Evolutionary conservation across 2,329 filamentous ascomycete species (phyloP).

Genomic region (Triangularia verruculosa): DNA sequence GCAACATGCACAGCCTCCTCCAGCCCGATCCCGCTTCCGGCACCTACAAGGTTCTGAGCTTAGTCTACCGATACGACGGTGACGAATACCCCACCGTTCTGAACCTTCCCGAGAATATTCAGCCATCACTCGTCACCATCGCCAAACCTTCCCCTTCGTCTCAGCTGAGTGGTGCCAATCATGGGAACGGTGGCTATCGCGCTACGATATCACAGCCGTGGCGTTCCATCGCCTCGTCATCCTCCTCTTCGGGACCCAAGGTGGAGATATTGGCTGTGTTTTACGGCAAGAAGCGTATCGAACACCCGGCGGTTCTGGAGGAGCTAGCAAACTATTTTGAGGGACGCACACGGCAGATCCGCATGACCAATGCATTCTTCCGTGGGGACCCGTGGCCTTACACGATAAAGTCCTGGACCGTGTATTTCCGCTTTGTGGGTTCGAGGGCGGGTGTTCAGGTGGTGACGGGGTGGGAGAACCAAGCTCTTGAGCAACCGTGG

Average conservation of each 20-base stretch:
- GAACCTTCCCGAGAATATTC: slow-evolving; percentile 5
- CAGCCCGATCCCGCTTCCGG: slow-evolving; percentile 24
- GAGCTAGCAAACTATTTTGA: slow-evolving; percentile 25
- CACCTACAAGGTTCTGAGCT: slow-evolving; percentile 20
- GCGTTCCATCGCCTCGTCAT: slow-evolving; percentile 4
- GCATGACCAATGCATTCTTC: slow-evolving; percentile 27
- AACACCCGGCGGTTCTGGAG: slow-evolving; percentile 20
- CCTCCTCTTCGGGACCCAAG: slow-evolving; percentile 1
- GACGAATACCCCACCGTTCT: background rate
- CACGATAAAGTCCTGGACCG: slow-evolving; percentile 26
- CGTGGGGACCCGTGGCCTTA: slow-evolving; percentile 27
- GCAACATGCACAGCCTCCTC: slow-evolving; percentile 16
- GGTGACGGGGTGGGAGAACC: slow-evolving; percentile 34
- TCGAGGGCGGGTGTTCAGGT: slow-evolving; percentile 26
- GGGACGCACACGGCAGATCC: slow-evolving; percentile 24
- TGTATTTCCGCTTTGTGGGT: slow-evolving; percentile 21
- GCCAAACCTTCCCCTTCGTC: slow-evolving; percentile 20
- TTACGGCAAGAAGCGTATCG: slow-evolving; percentile 23
- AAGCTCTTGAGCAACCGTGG: slow-evolving; percentile 27
- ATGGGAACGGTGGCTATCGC: slow-evolving; percentile 9
- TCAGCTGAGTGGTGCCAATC: slow-evolving; percentile 18
- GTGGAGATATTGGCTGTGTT: slow-evolving; percentile 27
- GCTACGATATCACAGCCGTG: slow-evolving; percentile 6
- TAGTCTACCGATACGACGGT: slow-evolving; percentile 25
- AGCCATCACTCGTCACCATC: slow-evolving; percentile 21